Conservation (phyloP, 768 basidiomycete species). For the Agaricus blazei region DNA sequence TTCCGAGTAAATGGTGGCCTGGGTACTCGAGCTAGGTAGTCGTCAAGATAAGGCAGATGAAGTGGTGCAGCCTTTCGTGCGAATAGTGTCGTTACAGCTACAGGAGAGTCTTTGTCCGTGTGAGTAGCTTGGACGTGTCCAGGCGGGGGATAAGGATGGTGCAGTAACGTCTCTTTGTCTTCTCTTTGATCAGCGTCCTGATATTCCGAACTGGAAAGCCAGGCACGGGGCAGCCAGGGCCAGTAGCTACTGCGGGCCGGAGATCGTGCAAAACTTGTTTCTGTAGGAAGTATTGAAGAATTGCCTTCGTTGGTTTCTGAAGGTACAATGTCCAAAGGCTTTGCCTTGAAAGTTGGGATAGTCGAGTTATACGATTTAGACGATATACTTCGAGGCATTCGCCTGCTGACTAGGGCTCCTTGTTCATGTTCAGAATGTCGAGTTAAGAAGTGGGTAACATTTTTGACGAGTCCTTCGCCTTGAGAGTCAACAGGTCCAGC, state of each 20-base stretch:
- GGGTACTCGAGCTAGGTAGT: slow-evolving; percentile 44
- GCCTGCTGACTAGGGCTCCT: background rate
- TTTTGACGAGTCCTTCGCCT: slow-evolving; percentile 9
- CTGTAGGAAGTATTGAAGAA: background rate
- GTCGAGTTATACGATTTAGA: background rate
- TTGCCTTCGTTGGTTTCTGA: background rate
- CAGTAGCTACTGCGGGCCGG: background rate
- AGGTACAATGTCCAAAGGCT: background rate
- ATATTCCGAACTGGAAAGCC: slow-evolving; percentile 3
- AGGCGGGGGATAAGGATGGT: slow-evolving; percentile 19
- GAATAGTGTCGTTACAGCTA: slow-evolving; percentile 56
- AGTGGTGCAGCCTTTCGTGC: slow-evolving; percentile 53
- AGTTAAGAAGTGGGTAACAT: slow-evolving; percentile 22
- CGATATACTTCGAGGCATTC: background rate
- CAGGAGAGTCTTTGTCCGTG: slow-evolving; percentile 30
- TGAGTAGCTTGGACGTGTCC: background rate
- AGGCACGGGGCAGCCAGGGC: background rate
- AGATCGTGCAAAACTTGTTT: background rate
- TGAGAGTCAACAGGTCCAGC: background rate
- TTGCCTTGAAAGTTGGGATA: background rate
- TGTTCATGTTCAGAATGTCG: background rate
- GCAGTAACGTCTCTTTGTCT: slow-evolving; percentile 14
- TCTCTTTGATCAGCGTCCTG: slow-evolving; percentile 9
- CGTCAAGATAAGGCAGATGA: slow-evolving; percentile 58
- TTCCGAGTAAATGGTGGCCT: slow-evolving; percentile 33